Base-by-base conservation (phyloP, 768 basidiomycete species). In the Amanita rubescens region DNA sequence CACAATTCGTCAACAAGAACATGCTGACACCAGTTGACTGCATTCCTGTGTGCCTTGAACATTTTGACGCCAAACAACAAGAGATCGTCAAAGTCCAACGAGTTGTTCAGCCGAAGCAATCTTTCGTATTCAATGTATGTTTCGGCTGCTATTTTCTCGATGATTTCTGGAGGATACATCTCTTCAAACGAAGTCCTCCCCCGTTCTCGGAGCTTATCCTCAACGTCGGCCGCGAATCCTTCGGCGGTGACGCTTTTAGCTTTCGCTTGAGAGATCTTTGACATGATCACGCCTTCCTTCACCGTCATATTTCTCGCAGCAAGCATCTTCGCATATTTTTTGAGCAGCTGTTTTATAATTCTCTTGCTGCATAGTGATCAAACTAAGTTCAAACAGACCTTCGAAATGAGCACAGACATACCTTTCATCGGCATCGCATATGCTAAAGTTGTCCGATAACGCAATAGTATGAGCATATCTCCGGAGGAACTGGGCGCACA, bases 51-150 rank as follows among this genome's bases (percentile, higher is more conserved):
- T 24, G 64, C 59, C 2, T 61, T 63, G 61, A 92, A 89, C 32
- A 89, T 73, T 55, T 76, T 75, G 14, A 88, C 78, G 0, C 88
- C 89, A 60, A 76, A 86, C 1, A 90, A 63, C 3, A 94, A 74
- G 15, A 93, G 72, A 63, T 94, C 91, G 60, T 95, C 93, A 59
- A 94, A 95, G 67, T 95, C 93, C 10, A 95, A 70, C 30, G 84
- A 80, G 59, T 90, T 90, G 57, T 75, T 79, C 25, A 72, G 69
- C 42, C 75, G 69, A 25, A 94, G 71, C 10, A 71, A 69, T 6
- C 69, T 71, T 59, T 90, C 80, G 65, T 95, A 94, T 10, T 81
- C 75, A 15, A 73, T 71, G 63, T 84, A 90, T 4, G 88, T 67
- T 46, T 78, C 67, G 1, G 74, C 77, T 5, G 78, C 63, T 11